Base-by-base conservation (phyloP, 106 monocot species). In the Xerophyta viscosa region DNA sequence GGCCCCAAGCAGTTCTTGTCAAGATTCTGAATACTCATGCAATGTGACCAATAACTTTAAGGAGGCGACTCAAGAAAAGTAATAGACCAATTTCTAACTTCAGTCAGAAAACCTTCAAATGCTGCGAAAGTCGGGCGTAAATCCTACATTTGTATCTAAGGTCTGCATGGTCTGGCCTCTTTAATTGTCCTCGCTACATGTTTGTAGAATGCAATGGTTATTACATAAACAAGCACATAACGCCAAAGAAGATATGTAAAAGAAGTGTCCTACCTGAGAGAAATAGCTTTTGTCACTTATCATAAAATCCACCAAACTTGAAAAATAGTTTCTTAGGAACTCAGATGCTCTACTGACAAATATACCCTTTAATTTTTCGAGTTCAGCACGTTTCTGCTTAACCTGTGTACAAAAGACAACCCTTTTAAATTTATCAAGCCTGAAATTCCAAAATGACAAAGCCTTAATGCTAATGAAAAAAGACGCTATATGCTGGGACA, bases 201-300 rank as follows among this genome's bases (percentile, higher is more conserved):
- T 8, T 39, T 39, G 39, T 3, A 39, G 39, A 15, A 39, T 39
- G 1, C 39, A 39, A 39, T 12, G 15, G 39, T 39, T 39, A 39
- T 10, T 39, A 39, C 39, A 12, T 39, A 39, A 7, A 11, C 33
- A 39, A 2, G 23, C 41, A 27, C 26, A 46, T 26, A 48, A 29
- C 12, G 30, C 21, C 47, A 50, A 15, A 48, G 41, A 36, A 41
- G 12, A 47, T 6, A 20, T 14, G 25, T 49, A 42, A 29, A 68
- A 39, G 39, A n/a, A n/a, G n/a, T n/a, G 10, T 5, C 10, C 20
- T 70, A 86, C 96, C 89, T 98, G 96, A 64, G 96, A 98, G 76
- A 98, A 98, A 59, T 98, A 98, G 63, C 79, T 98, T 37, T 98
- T 98, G 62, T 98, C 96, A 58, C 85, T 82, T 57, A 98, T 86